Conservation (phyloP, 106 monocot species). For the Apostasia shenzhenica region DNA sequence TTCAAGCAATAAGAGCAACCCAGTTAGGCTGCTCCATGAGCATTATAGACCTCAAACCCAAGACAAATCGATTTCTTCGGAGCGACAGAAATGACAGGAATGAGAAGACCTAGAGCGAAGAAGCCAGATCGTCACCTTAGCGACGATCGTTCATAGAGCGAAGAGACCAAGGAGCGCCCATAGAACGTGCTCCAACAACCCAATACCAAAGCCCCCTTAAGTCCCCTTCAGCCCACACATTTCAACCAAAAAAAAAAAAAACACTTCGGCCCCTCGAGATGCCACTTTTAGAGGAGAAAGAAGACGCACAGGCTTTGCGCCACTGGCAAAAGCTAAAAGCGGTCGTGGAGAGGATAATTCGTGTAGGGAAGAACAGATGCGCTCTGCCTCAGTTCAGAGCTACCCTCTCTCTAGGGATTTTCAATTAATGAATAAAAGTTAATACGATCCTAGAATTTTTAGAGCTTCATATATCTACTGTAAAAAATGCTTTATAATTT, state of each 20-base stretch:
- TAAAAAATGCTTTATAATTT: no score
- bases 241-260: no score
- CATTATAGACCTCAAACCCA: background rate
- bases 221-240: no score
- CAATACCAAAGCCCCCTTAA: background rate
- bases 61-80: background rate
- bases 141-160: no score
- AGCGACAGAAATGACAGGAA: background rate
- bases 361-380: background rate
- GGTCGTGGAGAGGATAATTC: background rate
- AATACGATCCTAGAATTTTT: no score
- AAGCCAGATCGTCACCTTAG: background rate
- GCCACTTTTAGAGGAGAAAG: background rate
- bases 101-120: background rate
- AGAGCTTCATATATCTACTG: no score
- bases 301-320: background rate
- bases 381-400: conserved; percentile 1
- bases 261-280: background rate
- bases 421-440: no score
- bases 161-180: background rate
- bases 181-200: background rate
- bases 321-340: background rate
- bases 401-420: no score
- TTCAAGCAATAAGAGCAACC: conserved; percentile 5
- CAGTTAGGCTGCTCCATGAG: background rate